Conservation (phyloP, 2,329 filamentous ascomycete genomes). For the Zasmidium cellare region DNA sequence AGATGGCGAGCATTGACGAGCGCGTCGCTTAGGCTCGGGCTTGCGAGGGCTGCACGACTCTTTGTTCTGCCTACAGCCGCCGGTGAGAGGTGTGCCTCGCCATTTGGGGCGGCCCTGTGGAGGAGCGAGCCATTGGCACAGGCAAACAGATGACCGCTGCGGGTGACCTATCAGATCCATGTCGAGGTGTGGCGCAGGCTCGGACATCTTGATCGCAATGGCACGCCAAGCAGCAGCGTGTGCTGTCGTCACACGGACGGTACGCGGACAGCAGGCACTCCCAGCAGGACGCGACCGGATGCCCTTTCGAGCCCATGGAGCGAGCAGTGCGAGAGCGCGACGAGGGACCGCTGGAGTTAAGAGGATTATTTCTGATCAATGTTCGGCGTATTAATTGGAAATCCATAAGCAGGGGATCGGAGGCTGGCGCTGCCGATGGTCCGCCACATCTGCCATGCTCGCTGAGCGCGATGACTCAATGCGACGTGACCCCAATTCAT, state of each 20-base stretch:
- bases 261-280: neutral
- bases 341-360: neutral
- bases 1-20: neutral
- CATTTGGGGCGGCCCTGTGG: slow-evolving; percentile 12
- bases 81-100: slow-evolving; percentile 15
- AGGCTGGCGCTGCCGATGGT: neutral
- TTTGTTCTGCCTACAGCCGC: neutral
- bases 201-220: neutral
- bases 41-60: neutral
- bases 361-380: slow-evolving; percentile 1
- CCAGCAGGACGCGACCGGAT: slow-evolving; percentile 3
- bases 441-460: neutral
- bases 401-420: neutral
- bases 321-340: neutral
- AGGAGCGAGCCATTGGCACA: slow-evolving; percentile 11
- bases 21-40: slow-evolving; percentile 17
- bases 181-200: slow-evolving; percentile 13
- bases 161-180: slow-evolving; percentile 7
- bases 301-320: neutral
- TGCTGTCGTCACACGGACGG: neutral
- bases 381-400: neutral
- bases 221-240: neutral
- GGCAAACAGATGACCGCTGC: slow-evolving; percentile 20
- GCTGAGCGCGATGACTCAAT: neutral
- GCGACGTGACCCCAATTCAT: neutral